Percentiles rank a stretch among this genome's conserved stretches.
Evolutionary conservation across 1,139 yeast species (phyloP).

Genomic region (Suhomyces anneliseae): DNA sequence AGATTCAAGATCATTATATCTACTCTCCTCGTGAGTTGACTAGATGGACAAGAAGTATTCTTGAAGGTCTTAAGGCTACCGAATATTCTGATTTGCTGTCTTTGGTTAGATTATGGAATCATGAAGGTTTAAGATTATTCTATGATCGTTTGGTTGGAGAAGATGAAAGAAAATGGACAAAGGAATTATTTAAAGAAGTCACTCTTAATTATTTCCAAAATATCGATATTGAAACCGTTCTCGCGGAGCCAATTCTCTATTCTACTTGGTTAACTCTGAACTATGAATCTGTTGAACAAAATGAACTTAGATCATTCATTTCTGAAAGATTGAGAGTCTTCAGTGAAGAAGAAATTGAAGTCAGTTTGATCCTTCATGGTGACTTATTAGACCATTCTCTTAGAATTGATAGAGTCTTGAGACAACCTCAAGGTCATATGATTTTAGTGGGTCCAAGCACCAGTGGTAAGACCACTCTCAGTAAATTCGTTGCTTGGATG

Average conservation of each 20-base stretch:
- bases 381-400: constrained; percentile 75
- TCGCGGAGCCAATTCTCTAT: constrained; percentile 55
- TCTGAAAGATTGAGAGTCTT: constrained; percentile 67
- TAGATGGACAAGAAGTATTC: constrained; percentile 81
- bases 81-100: constrained; percentile 38
- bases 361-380: constrained; percentile 62
- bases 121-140: constrained; percentile 78
- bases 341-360: constrained; percentile 73
- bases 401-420: constrained; percentile 77
- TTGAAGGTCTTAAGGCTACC: constrained; percentile 50
- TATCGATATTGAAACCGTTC: constrained; percentile 34
- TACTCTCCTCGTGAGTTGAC: constrained; percentile 93
- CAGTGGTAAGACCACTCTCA: constrained; percentile 76
- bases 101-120: constrained; percentile 71
- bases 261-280: constrained; percentile 73
- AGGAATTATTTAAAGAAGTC: constrained; percentile 37
- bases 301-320: constrained; percentile 55
- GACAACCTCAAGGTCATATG: constrained; percentile 88
- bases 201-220: constrained; percentile 50
- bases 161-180: constrained; percentile 56
- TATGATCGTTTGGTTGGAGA: constrained; percentile 62
- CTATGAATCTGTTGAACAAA: constrained; percentile 57
- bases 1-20: constrained; percentile 57
- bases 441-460: constrained; percentile 85
- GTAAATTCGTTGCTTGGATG: constrained; percentile 89